Base-by-base conservation (phyloP, 768 basidiomycete genomes). In the Postia placenta region DNA sequence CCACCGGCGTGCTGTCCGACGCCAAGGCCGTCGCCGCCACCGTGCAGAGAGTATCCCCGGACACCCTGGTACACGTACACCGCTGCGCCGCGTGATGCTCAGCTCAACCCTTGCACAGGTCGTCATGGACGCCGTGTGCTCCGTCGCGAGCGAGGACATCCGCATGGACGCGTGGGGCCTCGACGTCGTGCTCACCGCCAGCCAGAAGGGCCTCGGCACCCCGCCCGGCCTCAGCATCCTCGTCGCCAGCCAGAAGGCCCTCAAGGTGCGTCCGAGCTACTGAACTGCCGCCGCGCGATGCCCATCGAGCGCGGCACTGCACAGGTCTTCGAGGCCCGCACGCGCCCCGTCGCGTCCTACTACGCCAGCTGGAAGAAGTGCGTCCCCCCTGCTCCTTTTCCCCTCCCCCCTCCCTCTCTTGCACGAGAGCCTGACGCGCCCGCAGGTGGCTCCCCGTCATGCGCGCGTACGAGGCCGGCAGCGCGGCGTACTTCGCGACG, bases 141-240 rank as follows among this genome's bases (percentile, higher is more conserved):
- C 92, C 1, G 92, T 97, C 14, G 96, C 90, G 4, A 90, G 86
- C 57, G 96, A 98, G 65, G 92, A 97, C 64, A 93, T 99, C 59
- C 80, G 75, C 39, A 87, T 96, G 74, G 96, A 98, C 58, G 84
- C 79, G 2, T 98, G 96, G 96, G 83, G 77, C 22, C 74, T 98
- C 46, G 96, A 99, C 57, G 81, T 93, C 30, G 85, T 98, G 22
- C 57, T 94, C 36, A 80, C 85, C 14, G 92, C 90, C 9, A 84
- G 81, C 49, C 92, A 95, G 67, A 96, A 96, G 64, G 96, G 95
- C 35, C 81, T 99, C 19, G 87, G 93, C 25, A 81, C 85, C 0
- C 96, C 96, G 2, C 95, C 96, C 6, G 96, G 96, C 28, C 74
- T 99, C 23, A 89, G 89, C 61, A 81, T 99, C 56, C 67, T 95